phyloP scores from a whole-genome alignment of 169 alveolate genomes.

The Plasmodium relictum region DNA sequence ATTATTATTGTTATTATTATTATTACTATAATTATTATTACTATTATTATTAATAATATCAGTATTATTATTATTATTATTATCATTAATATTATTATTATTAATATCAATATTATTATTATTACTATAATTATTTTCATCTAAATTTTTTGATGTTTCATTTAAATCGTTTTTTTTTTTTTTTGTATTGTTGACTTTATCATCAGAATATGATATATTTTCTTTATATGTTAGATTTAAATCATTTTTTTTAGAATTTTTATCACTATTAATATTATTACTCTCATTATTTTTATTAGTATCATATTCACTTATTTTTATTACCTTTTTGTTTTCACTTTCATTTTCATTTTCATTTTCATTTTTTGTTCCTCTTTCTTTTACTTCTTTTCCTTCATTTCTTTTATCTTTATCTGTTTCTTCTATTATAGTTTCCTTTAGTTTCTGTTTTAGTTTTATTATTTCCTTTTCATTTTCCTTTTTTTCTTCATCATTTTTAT shows the following conservation, averaged over 20 bases:
- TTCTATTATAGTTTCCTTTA: not conserved
- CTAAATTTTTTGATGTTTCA: not conserved
- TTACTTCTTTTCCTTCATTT: not conserved
- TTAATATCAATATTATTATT: not conserved
- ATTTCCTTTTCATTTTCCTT: not conserved
- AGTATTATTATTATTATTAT: not conserved
- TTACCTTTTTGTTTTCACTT: not conserved
- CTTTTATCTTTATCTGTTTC: not conserved
- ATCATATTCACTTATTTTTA: not conserved
- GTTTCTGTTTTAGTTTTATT: not conserved
- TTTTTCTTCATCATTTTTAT: not conserved
- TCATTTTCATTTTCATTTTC: not conserved
- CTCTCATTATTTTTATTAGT: slow-evolving; percentile 1
- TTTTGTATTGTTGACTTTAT: not conserved
- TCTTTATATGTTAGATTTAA: not conserved
- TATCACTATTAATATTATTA: slow-evolving; percentile 1
- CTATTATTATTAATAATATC: not conserved
- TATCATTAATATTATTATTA: not conserved
- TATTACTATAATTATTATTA: not conserved
- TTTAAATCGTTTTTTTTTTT: not conserved
- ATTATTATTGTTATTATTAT: no score
- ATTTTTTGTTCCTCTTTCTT: not conserved
- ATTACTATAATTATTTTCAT: not conserved
- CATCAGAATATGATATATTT: no score
- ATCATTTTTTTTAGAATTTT: not conserved